phyloP scores from a whole-genome alignment of 176 grass and related monocot genomes.

The Carex myosuroides region DNA sequence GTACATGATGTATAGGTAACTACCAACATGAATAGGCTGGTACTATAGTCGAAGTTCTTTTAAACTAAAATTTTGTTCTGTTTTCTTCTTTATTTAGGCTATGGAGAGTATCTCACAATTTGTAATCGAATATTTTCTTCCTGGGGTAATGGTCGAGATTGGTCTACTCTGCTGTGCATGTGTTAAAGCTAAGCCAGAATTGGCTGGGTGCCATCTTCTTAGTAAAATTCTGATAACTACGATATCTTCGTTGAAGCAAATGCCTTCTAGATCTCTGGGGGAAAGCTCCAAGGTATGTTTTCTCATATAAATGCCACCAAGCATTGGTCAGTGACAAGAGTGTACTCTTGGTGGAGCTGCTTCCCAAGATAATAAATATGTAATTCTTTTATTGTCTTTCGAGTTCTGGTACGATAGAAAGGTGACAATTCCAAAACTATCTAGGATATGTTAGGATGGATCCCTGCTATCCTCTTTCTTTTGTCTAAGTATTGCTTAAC shows the following conservation, averaged over 20 bases:
- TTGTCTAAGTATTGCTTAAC: neutral
- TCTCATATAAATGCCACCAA: neutral
- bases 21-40: conserved; percentile 4
- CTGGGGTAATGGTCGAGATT: conserved; percentile 84
- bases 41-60: neutral
- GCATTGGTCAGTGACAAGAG: neutral
- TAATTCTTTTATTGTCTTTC: conserved; percentile 8
- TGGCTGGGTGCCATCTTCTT: conserved; percentile 59
- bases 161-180: conserved; percentile 91
- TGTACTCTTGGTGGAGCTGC: neutral
- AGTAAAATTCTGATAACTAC: conserved; percentile 68
- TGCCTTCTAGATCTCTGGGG: conserved; percentile 21
- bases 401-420: neutral
- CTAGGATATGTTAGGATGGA: neutral
- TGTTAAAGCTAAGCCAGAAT: conserved; percentile 61
- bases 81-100: conserved; percentile 18
- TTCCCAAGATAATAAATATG: neutral
- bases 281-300: conserved; percentile 2
- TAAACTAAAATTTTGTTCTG: neutral
- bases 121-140: conserved; percentile 87
- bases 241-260: conserved; percentile 66
- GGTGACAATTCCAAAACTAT: neutral
- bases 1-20: neutral
- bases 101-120: conserved; percentile 51
- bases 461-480: neutral